Conservation (phyloP, 2,329 filamentous ascomycete species). For the Celoporthe dispersa region DNA sequence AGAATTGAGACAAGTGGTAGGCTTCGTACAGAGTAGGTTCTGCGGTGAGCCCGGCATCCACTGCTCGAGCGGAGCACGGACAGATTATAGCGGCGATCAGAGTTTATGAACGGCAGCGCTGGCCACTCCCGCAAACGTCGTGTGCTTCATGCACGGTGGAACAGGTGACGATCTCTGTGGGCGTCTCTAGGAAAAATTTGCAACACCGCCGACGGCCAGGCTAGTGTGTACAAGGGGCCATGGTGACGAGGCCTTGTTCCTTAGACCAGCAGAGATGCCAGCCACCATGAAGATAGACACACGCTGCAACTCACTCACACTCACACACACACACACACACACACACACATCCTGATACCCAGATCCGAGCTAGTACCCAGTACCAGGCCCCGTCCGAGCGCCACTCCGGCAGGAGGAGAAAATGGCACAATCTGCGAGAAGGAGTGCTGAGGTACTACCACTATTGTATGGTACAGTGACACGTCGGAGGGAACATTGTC, state of each 20-base stretch:
- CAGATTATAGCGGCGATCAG: slow-evolving; percentile 6
- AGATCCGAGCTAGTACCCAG: background rate
- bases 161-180: background rate
- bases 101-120: background rate
- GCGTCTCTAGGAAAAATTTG: background rate
- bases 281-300: background rate
- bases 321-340: background rate
- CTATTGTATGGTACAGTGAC: background rate
- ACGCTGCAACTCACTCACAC: background rate
- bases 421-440: background rate
- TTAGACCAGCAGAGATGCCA: background rate
- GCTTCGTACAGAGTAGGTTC: slow-evolving; percentile 1
- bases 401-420: background rate
- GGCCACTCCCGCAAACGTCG: slow-evolving; percentile 6
- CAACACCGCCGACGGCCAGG: background rate
- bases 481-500: background rate
- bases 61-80: background rate
- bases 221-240: slow-evolving; percentile 1
- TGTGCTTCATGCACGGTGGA: slow-evolving; percentile 10
- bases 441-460: background rate
- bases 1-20: slow-evolving; percentile 1
- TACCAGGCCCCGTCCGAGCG: background rate
- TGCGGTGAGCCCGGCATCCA: slow-evolving; percentile 1
- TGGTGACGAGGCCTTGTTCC: background rate
- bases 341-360: background rate